Evolutionary conservation across 371 early-diverging fungal genomes (phyloP).

Genomic region (Lichtheimia corymbifera): DNA sequence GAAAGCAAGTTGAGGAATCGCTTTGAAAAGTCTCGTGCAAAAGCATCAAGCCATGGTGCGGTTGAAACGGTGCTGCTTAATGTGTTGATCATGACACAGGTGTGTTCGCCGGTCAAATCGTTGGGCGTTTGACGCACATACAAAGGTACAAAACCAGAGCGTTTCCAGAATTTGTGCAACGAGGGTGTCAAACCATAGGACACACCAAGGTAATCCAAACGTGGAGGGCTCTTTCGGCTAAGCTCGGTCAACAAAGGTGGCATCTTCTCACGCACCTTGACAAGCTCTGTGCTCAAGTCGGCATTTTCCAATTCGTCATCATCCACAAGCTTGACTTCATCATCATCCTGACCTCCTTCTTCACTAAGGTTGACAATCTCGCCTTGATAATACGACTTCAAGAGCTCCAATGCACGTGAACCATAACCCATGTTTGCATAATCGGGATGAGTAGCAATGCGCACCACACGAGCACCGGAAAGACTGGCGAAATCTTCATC

Average conservation of each 20-base stretch:
- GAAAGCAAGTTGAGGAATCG: conserved; percentile 86
- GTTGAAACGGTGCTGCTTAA: conserved; percentile 60
- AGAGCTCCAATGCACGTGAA: conserved; percentile 78
- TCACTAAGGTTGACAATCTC: conserved; percentile 75
- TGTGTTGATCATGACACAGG: conserved; percentile 93
- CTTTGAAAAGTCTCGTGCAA: conserved; percentile 86
- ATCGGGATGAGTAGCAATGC: conserved; percentile 99
- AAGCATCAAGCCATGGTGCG: conserved; percentile 74
- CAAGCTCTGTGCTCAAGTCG: conserved; percentile 73
- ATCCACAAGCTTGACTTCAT: conserved; percentile 54
- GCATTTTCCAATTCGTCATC: conserved; percentile 67
- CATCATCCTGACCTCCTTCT: conserved; percentile 40
- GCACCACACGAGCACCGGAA: conserved; percentile 98
- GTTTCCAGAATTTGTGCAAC: conserved; percentile 97
- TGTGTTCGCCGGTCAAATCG: conserved; percentile 98
- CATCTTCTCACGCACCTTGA: conserved; percentile 88
- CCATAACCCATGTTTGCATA: conserved; percentile 99
- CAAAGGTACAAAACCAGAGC: conserved; percentile 88
- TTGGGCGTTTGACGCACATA: conserved; percentile 97
- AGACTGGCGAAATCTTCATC: conserved; percentile 95
- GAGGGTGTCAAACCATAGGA: conserved; percentile 92
- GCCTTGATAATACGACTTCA: conserved; percentile 88
- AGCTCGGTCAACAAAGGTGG: conserved; percentile 86
- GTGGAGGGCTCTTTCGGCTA: conserved; percentile 75
- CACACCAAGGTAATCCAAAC: conserved; percentile 96